Base-by-base conservation (phyloP, 305 asterid genomes). In the Fraxinus paxiana region DNA sequence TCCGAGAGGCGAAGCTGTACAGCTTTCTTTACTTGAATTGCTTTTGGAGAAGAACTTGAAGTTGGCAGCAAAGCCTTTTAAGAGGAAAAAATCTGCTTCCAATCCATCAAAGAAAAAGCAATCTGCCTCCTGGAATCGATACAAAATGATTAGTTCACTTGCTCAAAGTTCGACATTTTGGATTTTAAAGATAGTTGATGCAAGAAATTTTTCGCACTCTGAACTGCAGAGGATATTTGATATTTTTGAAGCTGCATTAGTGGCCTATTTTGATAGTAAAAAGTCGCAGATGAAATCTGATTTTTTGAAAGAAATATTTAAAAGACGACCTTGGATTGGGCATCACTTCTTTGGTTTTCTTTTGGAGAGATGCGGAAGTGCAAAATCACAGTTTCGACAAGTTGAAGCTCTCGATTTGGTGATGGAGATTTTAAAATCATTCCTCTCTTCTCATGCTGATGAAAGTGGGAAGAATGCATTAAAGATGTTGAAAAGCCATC, bases 31-130 rank as follows among this genome's bases (percentile, higher is more conserved):
- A 33, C 97, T 96, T 0, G 95, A 93, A 85, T 86, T 93, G 77
- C 92, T 96, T 74, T 87, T 94, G 37, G 97, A 91, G 46, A 94
- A 90, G 92, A 89, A 91, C 89, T 84, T 96, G 86, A 92, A 89
- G 78, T 85, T 96, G 86, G 98, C 99, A 10, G 97, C 96, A 61
- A 96, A 91, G 84, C 95, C 98, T 24, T 94, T 93, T 90, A 96
- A 93, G 92, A 92, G 89, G 81, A 96, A 94, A 86, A 92, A 91
- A 83, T 87, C 93, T 13, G 92, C 91, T 71, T 80, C 91, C 3
- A 87, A 84, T 79, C 88, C 91, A 78, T 91, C 97, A 17, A 88
- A 90, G 84, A 96, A 92, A 89, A 96, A 96, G 80, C 94, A 91
- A 77, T 90, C 96, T 56, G 93, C 95, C 34, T 93, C 97, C 30